Percentiles rank a stretch among this genome's conserved stretches.
phyloP scores from a whole-genome alignment of 139 green algal species.

The Chlorella sp. region DNA sequence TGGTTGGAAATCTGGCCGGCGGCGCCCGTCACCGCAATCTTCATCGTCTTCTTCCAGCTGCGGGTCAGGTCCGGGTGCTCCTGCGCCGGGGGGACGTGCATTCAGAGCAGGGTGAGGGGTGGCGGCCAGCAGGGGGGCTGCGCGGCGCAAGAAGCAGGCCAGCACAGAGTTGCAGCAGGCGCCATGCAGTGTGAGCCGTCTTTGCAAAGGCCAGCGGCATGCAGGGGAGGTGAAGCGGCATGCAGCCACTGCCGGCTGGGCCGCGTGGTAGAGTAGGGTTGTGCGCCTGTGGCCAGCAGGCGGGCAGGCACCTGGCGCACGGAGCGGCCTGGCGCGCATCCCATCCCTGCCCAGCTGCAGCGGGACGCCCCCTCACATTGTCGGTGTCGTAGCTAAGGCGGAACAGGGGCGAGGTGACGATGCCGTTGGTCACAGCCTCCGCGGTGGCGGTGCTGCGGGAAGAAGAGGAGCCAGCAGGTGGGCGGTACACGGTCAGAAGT shows the following conservation, averaged over 20 bases:
- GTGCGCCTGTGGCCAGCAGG: background rate
- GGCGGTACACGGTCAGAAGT: no score
- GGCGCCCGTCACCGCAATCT: conserved; percentile 62
- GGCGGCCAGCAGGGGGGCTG: background rate
- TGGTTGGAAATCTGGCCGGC: conserved; percentile 95
- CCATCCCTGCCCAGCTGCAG: background rate
- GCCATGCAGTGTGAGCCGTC: no score
- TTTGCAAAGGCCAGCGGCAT: background rate
- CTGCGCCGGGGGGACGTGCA: conserved; percentile 22
- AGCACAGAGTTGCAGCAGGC: no score
- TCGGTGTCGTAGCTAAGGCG: conserved; percentile 37
- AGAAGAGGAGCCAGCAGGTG: no score
- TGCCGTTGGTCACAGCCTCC: background rate
- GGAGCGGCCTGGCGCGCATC: background rate
- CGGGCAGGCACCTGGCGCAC: background rate
- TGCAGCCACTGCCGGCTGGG: no score
- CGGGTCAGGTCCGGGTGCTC: conserved; percentile 67
- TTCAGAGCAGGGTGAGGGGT: background rate
- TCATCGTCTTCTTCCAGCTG: conserved; percentile 82
- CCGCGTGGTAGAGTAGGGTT: background rate
- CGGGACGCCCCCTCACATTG: conserved; percentile 31
- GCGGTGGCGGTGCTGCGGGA: background rate
- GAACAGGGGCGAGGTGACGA: conserved; percentile 44
- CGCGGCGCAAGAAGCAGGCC: background rate
- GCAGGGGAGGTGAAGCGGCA: background rate